Evolutionary conservation across 352 stramenopile species (phyloP), one percentile per base, ranked within the genome.

Genomic region (Globisporangium nunn): DNA sequence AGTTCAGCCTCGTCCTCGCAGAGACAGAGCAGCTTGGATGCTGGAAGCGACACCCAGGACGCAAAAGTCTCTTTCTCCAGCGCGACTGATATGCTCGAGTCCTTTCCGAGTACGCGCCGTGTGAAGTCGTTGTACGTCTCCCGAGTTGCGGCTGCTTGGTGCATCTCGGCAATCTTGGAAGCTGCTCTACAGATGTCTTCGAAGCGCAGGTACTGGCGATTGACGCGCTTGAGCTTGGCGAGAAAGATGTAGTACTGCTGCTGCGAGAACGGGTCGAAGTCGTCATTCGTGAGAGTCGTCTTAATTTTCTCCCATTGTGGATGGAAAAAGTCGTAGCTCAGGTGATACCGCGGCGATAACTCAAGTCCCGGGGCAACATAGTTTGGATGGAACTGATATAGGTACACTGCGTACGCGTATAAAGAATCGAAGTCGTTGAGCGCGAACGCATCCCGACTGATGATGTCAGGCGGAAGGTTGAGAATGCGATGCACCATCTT

Each of bases 181-280:
- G 88, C 71, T 0, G 56, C 56, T 11, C 74, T 67, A 47, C 79
- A 81, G 7, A 92, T 82, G 8, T 77, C 60, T 6, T 75, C 68
- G 39, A 86, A 87, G 3, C 72, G 54, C 17, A 86, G 33, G 15
- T 87, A 90, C 47, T 87, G 78, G 7, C 70, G 59, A 47, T 86
- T 79, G 37, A 84, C 68, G 8, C 74, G 76, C 63, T 81, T 86
- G 46, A 88, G 60, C 56, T 87, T 88, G 10, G 74, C 66, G 28
- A 90, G 29, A 39, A 87, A 88, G 47, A 90, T 88, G 68, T 78
- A 85, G 33, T 85, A 83, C 37, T 87, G 75, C 52, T 90, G 80
- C 55, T 90, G 78, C 0, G 75, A 72, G 29, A 90, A 86, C 35
- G 75, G 66, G 47, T 88, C 75, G 43, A 80, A 86, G 31, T 78